These are phyloP conservation scores for Kurtzmaniella fragi DNA, from an alignment of 805 yeast genomes.

Conservation along the genomic window DNA sequence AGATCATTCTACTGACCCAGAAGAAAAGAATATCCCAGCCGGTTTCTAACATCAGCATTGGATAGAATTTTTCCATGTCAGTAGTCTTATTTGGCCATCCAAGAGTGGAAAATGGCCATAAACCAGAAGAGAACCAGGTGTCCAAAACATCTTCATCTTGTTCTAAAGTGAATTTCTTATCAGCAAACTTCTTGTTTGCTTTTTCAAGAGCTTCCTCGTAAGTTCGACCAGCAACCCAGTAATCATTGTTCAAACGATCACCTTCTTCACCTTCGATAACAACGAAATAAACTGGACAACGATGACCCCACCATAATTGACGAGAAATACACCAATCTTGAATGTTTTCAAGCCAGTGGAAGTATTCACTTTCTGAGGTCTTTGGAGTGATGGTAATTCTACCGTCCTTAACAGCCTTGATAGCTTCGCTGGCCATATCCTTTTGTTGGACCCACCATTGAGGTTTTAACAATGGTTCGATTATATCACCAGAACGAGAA, in stretches of 20 bases:
- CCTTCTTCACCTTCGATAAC: conserved; percentile 70
- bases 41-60: conserved; percentile 92
- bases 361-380: conserved; percentile 87
- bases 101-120: conserved; percentile 95
- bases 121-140: conserved; percentile 97
- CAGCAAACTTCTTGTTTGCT: conserved; percentile 72
- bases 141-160: conserved; percentile 98
- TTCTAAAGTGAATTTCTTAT: conserved; percentile 63
- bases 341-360: conserved; percentile 91
- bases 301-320: conserved; percentile 91
- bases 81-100: conserved; percentile 87
- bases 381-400: conserved; percentile 79
- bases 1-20: conserved; percentile 98
- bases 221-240: conserved; percentile 89
- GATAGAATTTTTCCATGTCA: conserved; percentile 76
- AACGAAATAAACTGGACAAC: conserved; percentile 94
- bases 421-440: conserved; percentile 83
- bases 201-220: conserved; percentile 79
- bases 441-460: conserved; percentile 98
- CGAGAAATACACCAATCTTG: conserved; percentile 99
- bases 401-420: conserved; percentile 79
- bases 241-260: conserved; percentile 56
- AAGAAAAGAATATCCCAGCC: conserved; percentile 99
- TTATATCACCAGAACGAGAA: conserved; percentile 94
- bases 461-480: conserved; percentile 95